Base-by-base conservation (phyloP, 2,329 filamentous ascomycete species). In the Cercospora sp. region DNA sequence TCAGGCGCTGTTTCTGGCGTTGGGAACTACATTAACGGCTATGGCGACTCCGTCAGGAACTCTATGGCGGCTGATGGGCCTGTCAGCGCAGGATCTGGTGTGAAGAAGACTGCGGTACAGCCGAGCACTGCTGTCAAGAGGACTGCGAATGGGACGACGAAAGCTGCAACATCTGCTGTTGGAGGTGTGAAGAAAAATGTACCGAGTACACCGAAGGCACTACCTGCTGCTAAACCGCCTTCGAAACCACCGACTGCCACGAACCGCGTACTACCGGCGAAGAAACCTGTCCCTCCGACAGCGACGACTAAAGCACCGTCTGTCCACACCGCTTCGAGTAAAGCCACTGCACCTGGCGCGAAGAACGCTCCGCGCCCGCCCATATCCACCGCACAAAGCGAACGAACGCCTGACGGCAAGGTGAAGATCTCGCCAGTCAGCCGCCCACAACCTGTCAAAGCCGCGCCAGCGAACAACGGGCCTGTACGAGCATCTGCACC, bases 11-110 rank as follows among this genome's bases (percentile, higher is more conserved):
- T 80, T 45, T 71, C 70, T 6, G 75, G 77, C 33, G 74, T 78
- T 5, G 78, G 78, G 23, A 71, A 73, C 31, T 76, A 74, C 58
- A 77, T 80, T 72, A 78, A 79, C 66, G 68, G 64, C 55, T 79
- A 79, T 68, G 78, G 78, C 63, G 69, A 77, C 48, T 68, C 69
- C 18, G 73, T 79, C 39, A 73, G 72, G 64, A 72, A 69, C 23
- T 72, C 75, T 3, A 76, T 77, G 59, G 75, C 77, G 7, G 75
- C 77, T 18, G 74, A 76, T 55, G 75, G 76, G 9, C 74, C 73
- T 4, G 72, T 70, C 2, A 16, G 9, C 18, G 18, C 45, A 48
- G 63, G 71, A 20, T 61, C 18, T 39, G 51, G 48, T 8, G 62
- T 69, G 66, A 75, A 74, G 66, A 75, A 76, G 64, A 72, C 70